phyloP scores from a whole-genome alignment of 2,329 filamentous ascomycete species.

The Penicillium sp. region DNA sequence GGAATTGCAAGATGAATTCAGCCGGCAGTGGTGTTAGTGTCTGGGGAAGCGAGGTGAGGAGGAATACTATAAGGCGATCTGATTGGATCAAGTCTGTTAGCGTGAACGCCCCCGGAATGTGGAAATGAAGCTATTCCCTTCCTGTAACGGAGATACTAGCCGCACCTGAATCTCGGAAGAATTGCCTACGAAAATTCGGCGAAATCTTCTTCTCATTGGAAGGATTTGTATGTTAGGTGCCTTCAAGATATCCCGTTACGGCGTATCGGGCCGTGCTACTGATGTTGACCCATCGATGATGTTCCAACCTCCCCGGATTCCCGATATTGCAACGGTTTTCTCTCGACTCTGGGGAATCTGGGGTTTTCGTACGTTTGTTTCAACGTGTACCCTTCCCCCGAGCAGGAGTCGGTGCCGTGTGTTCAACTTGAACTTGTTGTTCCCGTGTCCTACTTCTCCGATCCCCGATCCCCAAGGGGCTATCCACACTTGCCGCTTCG shows the following conservation, averaged over 20 bases:
- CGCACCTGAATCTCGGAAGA: background rate
- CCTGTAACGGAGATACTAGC: slow-evolving; percentile 10
- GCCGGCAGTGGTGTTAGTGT: slow-evolving; percentile 4
- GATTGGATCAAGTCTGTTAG: slow-evolving; percentile 10
- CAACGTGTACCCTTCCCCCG: background rate
- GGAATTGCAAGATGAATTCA: background rate
- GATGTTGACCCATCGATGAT: background rate
- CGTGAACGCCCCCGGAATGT: slow-evolving; percentile 1
- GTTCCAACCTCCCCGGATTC: background rate
- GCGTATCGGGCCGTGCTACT: background rate
- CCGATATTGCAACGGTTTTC: background rate
- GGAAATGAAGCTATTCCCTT: slow-evolving; percentile 14
- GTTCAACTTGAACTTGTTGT: background rate
- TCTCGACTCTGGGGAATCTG: background rate
- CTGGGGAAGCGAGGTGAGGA: slow-evolving; percentile 14
- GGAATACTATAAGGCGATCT: background rate
- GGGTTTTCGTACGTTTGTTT: background rate
- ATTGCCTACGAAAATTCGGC: no score
- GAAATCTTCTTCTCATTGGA: background rate
- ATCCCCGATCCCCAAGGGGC: no score
- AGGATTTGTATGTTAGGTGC: background rate
- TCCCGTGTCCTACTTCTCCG: no score
- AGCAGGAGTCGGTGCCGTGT: background rate
- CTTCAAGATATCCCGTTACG: background rate
- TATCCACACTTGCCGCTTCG: background rate